Evolutionary conservation across 176 grass and related monocot species (phyloP).

Genomic region (Ensete ventricosum): DNA sequence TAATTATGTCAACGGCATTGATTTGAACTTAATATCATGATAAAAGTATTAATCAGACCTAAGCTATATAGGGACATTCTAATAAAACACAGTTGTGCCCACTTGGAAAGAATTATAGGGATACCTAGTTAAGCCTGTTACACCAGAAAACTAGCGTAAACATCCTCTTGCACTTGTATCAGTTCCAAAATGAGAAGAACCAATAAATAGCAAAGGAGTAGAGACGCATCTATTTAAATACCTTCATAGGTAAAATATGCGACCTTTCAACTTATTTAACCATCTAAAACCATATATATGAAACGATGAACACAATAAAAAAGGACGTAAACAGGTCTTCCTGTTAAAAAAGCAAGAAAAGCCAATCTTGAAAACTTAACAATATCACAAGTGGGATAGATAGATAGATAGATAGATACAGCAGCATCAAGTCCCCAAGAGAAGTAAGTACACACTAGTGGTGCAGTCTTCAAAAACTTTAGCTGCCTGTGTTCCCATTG

Average conservation of each 20-base stretch:
- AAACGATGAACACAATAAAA: background rate
- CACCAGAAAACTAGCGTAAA: background rate
- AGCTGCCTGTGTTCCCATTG: background rate
- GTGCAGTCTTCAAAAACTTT: slow-evolving; percentile 14
- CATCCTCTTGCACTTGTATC: no score
- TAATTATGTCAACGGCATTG: no score
- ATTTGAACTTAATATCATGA: no score
- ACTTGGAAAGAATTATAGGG: no score
- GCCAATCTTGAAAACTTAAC: slow-evolving; percentile 4
- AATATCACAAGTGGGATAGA: slow-evolving; percentile 24
- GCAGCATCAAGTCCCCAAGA: slow-evolving; percentile 18
- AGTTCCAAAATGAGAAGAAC: no score
- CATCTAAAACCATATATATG: background rate
- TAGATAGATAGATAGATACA: no score
- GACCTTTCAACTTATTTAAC: background rate
- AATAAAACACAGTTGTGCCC: no score
- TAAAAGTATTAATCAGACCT: no score
- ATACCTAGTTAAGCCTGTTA: background rate
- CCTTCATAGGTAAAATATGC: background rate
- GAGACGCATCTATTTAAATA: background rate
- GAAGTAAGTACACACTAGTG: slow-evolving; percentile 14
- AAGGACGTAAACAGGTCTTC: no score
- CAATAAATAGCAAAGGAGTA: no score
- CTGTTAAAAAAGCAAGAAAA: background rate
- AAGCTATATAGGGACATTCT: no score